These are phyloP conservation scores for Lipomyces yamanashiensis DNA, from an alignment of 805 yeast species.

Conservation along the genomic window DNA sequence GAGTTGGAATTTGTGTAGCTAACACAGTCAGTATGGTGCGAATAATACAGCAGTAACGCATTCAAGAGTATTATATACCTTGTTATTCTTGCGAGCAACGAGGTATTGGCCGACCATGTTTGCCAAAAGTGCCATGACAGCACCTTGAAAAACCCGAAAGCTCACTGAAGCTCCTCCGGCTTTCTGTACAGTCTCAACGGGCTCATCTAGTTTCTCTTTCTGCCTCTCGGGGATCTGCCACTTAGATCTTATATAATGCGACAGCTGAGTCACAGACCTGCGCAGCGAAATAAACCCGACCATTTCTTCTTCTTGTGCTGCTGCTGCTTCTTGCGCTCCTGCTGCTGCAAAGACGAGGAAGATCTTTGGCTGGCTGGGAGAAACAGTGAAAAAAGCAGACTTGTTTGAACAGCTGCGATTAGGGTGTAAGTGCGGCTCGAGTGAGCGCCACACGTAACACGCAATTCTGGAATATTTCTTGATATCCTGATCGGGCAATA, in stretches of 20 bases:
- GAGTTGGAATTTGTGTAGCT: constrained; percentile 24
- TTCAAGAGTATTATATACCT: neutral
- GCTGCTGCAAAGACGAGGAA: too few relatives aligned
- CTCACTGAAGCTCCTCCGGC: constrained; percentile 8
- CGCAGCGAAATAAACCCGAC: neutral
- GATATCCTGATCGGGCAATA: too few relatives aligned
- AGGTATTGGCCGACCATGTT: constrained; percentile 15
- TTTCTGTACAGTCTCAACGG: neutral
- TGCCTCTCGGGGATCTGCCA: neutral
- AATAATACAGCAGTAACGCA: neutral
- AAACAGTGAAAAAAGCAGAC: too few relatives aligned
- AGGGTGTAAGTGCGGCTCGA: too few relatives aligned
- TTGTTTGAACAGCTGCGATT: too few relatives aligned
- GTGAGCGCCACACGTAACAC: too few relatives aligned
- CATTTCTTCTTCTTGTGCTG: neutral
- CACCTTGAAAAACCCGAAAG: constrained; percentile 14
- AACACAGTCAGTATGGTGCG: neutral
- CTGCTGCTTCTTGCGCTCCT: too few relatives aligned
- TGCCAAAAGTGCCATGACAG: constrained; percentile 9
- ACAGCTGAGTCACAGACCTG: neutral
- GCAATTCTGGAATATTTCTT: too few relatives aligned
- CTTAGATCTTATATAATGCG: neutral
- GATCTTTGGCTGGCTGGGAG: too few relatives aligned
- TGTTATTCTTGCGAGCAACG: constrained; percentile 12
- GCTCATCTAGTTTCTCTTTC: constrained; percentile 3